Conservation (phyloP, 129 eudicot genomes). For the Oenanthe sinensis region DNA sequence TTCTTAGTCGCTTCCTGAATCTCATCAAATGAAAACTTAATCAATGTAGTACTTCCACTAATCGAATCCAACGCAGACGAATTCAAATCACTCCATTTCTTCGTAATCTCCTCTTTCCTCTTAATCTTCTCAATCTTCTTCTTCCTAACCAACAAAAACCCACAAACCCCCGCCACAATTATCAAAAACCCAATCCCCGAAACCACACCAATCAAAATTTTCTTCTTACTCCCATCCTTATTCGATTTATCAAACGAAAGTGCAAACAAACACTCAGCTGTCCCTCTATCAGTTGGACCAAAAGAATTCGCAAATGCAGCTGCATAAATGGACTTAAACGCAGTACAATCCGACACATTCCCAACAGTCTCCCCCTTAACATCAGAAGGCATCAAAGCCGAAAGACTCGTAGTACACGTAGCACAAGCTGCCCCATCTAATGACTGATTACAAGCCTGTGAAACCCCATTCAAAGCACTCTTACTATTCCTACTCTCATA, state of each 20-base stretch:
- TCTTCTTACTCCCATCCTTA: constrained; percentile 14
- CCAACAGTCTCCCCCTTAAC: constrained; percentile 37
- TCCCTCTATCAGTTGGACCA: constrained; percentile 76
- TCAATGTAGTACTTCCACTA: constrained; percentile 47
- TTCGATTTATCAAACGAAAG: constrained; percentile 24
- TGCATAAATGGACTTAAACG: constrained; percentile 56
- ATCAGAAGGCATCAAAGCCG: constrained; percentile 45
- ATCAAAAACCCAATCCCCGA: constrained; percentile 15
- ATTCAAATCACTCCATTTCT: constrained; percentile 19
- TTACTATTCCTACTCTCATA: constrained; percentile 37
- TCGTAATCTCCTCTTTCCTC: constrained; percentile 3
- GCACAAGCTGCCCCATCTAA: constrained; percentile 61
- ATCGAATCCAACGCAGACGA: constrained; percentile 47
- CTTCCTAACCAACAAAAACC: constrained; percentile 27
- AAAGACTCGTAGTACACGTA: constrained; percentile 48
- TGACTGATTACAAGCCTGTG: constrained; percentile 51
- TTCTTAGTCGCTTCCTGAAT: constrained; percentile 60
- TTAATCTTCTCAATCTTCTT: constrained; percentile 17
- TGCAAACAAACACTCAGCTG: constrained; percentile 54
- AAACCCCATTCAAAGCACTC: constrained; percentile 24
- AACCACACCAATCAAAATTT: constrained; percentile 26
- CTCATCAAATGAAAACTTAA: constrained; percentile 24
- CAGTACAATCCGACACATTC: constrained; percentile 61
- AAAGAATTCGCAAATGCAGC: constrained; percentile 55
- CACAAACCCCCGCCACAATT: constrained; percentile 14